phyloP scores from a whole-genome alignment of 352 stramenopile genomes.

The Peronosclerospora sorghi region DNA sequence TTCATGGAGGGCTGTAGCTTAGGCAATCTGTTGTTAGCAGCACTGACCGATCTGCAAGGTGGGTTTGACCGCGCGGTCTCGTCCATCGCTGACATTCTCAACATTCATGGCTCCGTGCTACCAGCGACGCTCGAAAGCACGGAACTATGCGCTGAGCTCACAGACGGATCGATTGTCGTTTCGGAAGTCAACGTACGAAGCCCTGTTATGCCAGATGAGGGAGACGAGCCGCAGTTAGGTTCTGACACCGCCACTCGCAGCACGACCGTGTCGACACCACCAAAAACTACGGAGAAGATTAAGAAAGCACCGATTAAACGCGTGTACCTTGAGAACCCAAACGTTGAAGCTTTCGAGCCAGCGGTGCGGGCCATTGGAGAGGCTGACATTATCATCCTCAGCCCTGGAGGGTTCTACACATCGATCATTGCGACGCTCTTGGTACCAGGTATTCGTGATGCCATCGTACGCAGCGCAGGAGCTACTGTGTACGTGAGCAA shows the following conservation, averaged over 20 bases:
- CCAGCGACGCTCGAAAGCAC: conserved; percentile 78
- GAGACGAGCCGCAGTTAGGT: conserved; percentile 9
- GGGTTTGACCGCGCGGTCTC: conserved; percentile 75
- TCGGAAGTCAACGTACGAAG: conserved; percentile 79
- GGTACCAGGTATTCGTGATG: conserved; percentile 71
- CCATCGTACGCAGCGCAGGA: conserved; percentile 50
- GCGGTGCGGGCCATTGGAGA: conserved; percentile 75
- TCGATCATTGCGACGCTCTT: conserved; percentile 76
- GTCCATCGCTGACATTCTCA: conserved; percentile 78
- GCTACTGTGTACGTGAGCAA: conserved; percentile 83
- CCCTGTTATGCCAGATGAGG: conserved; percentile 31
- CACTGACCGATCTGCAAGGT: conserved; percentile 70
- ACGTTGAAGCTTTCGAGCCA: conserved; percentile 58
- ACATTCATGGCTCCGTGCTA: conserved; percentile 69
- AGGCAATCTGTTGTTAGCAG: conserved; percentile 67
- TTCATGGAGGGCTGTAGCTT: conserved; percentile 83
- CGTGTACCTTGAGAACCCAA: conserved; percentile 66
- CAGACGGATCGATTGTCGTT: conserved; percentile 56
- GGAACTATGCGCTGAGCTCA: conserved; percentile 68
- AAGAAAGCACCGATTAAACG: conserved; percentile 69
- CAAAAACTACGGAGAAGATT: conserved; percentile 15
- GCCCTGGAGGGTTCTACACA: conserved; percentile 75
- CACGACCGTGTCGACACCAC: conserved; percentile 11
- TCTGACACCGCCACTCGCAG: conserved; percentile 14
- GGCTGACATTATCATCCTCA: conserved; percentile 79